Percentiles rank a stretch among this genome's conserved stretches.
These are phyloP conservation scores for Eucalyptus sideroxylon DNA, from an alignment of 345 rosid genomes.

Conservation along the genomic window DNA sequence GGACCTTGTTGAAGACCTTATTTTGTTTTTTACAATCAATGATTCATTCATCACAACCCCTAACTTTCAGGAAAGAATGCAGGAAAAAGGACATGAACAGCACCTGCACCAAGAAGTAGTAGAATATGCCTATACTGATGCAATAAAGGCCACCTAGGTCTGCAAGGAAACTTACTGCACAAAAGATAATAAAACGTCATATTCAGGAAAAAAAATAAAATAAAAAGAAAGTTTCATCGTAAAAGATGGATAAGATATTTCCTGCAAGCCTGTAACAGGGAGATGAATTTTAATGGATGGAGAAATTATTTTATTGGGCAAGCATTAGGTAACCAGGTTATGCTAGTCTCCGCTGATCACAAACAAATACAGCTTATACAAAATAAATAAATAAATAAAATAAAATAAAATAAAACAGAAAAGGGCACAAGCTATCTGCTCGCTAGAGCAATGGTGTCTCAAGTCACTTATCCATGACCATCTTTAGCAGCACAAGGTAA, in stretches of 20 bases:
- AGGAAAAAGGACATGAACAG: background rate
- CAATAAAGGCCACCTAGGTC: slow-evolving; percentile 98
- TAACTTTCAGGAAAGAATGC: background rate
- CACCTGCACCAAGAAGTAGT: slow-evolving; percentile 88
- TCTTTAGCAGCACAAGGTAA: background rate
- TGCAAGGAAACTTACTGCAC: slow-evolving; percentile 94
- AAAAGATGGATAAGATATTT: background rate
- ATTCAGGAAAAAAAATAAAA: background rate
- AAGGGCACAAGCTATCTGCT: background rate
- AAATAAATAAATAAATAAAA: too few relatives aligned
- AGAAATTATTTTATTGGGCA: background rate
- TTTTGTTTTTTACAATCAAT: background rate
- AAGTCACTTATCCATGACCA: background rate
- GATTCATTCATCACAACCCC: background rate
- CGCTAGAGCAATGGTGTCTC: background rate
- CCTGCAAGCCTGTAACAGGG: background rate
- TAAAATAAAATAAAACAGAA: background rate
- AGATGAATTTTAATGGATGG: background rate
- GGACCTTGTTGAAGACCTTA: background rate
- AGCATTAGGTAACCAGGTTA: background rate
- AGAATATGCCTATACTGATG: slow-evolving; percentile 85
- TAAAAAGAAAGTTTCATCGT: background rate
- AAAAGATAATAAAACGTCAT: background rate
- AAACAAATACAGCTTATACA: background rate
- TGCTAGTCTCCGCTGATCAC: background rate